Evolutionary conservation across 1,284 basidiomycete genomes (phyloP).

Genomic region (Malassezia nana): DNA sequence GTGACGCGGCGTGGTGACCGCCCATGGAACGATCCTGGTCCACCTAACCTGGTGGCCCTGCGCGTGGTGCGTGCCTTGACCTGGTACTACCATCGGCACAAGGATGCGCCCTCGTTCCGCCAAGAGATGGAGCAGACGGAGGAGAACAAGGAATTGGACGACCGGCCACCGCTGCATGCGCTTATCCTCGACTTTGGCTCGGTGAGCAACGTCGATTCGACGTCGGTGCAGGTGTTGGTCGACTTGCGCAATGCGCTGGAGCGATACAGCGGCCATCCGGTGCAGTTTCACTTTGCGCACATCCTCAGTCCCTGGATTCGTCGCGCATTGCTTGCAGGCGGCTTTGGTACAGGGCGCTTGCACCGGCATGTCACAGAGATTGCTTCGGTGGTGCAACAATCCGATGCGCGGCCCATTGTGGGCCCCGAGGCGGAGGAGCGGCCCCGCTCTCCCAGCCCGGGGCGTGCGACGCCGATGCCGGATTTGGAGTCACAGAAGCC

Average conservation of each 20-base stretch:
- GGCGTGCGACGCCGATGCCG: not conserved
- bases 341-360: constrained; percentile 29
- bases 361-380: constrained; percentile 22
- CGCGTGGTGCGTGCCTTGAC: constrained; percentile 23
- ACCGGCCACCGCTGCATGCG: constrained; percentile 63
- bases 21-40: constrained; percentile 83
- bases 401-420: constrained; percentile 13
- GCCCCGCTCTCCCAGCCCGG: not conserved
- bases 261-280: constrained; percentile 67
- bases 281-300: constrained; percentile 78
- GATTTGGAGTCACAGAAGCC: not conserved
- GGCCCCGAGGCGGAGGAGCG: not conserved
- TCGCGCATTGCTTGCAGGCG: constrained; percentile 34
- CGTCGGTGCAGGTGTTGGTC: constrained; percentile 78
- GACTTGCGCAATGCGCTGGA: constrained; percentile 79
- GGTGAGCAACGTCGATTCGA: constrained; percentile 61
- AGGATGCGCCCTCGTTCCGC: not conserved
- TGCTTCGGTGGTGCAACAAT: constrained; percentile 60
- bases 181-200: constrained; percentile 83
- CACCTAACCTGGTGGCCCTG: constrained; percentile 32
- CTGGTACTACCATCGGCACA: constrained; percentile 22
- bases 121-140: constrained; percentile 38
- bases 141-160: constrained; percentile 51
- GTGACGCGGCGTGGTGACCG: constrained; percentile 55
- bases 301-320: constrained; percentile 89